phyloP scores from a whole-genome alignment of 371 early-diverging fungal species.

The Lichtheimia hyalospora region DNA sequence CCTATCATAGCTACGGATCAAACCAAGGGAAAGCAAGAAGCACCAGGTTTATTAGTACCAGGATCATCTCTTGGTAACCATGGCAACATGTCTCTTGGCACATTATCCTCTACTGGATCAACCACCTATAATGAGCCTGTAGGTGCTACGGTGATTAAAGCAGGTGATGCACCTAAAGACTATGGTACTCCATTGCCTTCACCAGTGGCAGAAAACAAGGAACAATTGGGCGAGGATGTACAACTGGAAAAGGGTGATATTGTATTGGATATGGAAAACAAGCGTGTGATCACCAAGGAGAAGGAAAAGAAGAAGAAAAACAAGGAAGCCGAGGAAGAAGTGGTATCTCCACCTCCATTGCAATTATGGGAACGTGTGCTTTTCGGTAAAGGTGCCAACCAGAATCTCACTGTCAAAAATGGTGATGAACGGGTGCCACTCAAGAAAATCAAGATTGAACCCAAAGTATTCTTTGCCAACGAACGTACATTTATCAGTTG shows the following conservation, averaged over 20 bases:
- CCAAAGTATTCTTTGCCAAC: conserved; percentile 98
- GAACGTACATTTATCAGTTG: conserved; percentile 96
- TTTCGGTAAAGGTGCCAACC: conserved; percentile 1
- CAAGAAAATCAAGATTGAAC: conserved; percentile 66
- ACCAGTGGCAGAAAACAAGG: background rate
- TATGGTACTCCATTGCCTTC: conserved; percentile 12
- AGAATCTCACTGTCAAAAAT: conserved; percentile 11
- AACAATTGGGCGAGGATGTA: conserved; percentile 6
- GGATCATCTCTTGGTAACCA: no score
- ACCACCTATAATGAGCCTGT: background rate
- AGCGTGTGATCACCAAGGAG: conserved; percentile 1
- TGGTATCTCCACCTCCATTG: background rate
- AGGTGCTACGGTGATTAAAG: conserved; percentile 8
- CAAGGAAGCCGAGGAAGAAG: background rate
- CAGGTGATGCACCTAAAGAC: conserved; percentile 7
- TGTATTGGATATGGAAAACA: conserved; percentile 8
- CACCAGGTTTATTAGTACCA: no score
- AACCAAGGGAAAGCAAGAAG: no score
- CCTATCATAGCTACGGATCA: no score
- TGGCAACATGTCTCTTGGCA: no score
- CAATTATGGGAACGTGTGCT: conserved; percentile 9
- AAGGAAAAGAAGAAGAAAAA: background rate
- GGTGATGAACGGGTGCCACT: conserved; percentile 5
- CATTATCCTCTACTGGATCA: background rate
- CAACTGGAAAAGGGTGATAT: conserved; percentile 11